Evolutionary conservation across 192 early-diverging fungal genomes (phyloP), one percentile per base, ranked within the genome.

Genomic region (Gamsiella multidivaricata): DNA sequence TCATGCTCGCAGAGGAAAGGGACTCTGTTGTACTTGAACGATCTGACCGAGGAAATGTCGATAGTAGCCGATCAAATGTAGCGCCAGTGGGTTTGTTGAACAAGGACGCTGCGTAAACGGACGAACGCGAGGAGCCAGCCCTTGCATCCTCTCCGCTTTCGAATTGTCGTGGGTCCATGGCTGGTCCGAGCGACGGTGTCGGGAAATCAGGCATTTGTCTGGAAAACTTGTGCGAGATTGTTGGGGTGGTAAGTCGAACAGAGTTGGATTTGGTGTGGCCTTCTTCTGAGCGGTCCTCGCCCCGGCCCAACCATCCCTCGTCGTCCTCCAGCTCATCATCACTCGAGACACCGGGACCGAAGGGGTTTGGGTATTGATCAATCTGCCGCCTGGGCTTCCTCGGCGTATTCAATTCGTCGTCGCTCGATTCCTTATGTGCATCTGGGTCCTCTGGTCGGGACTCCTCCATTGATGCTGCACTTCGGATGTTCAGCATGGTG

Each of bases 111-210:
- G 55, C 47, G 2, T 54, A 61, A 52, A 60, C 29, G 36, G 33
- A 28, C 37, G 49, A 55, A 14, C n/a, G 18, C 20, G 32, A 55
- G 29, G 45, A 17, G 29, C 18, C 31, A 20, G 23, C 34, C 28
- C 3, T 51, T 43, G 28, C 26, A 7, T 52, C 25, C 1, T 51
- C 46, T 10, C 29, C 60, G n/a, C 20, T 51, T 14, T 69, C 65
- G 59, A 69, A 78, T 61, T 78, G 74, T 10, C 53, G 45, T 5
- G 65, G 74, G 47, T 78, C 74, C 74, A 78, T 78, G 25, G 74
- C 74, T 14, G 47, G 29, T 11, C 65, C 74, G 1, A 78, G 41
- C 1, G 74, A 69, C 1, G 74, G 45, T 12, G 54, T 67, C 6
- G 33, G 9, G 32, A 54, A 29, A 22, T 62, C 46, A 23, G 58